Conservation (phyloP, 2,329 filamentous ascomycete genomes). For the Cladosporium halotolerans region DNA sequence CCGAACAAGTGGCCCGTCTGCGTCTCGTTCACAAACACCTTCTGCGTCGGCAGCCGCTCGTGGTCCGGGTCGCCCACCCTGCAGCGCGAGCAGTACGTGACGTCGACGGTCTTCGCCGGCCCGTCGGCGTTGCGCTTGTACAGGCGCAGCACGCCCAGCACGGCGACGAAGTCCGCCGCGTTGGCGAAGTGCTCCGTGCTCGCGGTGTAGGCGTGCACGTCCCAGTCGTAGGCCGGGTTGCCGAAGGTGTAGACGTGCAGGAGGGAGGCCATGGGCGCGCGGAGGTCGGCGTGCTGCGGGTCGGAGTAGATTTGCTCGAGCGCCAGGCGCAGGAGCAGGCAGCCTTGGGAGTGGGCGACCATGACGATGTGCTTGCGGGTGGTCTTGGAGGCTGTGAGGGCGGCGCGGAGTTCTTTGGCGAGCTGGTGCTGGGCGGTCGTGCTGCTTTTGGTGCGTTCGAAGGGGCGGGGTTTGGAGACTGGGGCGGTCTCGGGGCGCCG, state of each 20-base stretch:
- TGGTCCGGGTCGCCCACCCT: neutral
- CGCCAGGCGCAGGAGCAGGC: neutral
- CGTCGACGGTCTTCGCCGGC: neutral
- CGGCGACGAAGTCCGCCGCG: conserved; percentile 7
- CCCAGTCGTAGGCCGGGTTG: conserved; percentile 9
- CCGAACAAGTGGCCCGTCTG: conserved; percentile 6
- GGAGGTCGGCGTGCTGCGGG: neutral
- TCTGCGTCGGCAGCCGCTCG: neutral
- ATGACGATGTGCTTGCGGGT: conserved; percentile 2
- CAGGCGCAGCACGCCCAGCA: conserved; percentile 1
- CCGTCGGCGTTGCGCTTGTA: neutral
- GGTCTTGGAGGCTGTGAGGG: conserved; percentile 1
- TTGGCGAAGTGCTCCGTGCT: conserved; percentile 10
- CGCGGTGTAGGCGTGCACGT: conserved; percentile 2
- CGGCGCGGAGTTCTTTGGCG: neutral
- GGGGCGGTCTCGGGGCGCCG: neutral
- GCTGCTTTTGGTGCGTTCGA: conserved; percentile 2
- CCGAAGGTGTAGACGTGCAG: conserved; percentile 3
- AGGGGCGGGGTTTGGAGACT: neutral
- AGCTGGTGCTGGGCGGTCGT: neutral
- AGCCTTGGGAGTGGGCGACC: conserved; percentile 11
- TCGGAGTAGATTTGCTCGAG: neutral
- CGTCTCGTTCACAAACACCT: conserved; percentile 4
- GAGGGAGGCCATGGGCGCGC: neutral
- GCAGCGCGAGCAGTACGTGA: neutral